Conservation (phyloP, 1,139 yeast species). For the Candida sanyaensis region DNA sequence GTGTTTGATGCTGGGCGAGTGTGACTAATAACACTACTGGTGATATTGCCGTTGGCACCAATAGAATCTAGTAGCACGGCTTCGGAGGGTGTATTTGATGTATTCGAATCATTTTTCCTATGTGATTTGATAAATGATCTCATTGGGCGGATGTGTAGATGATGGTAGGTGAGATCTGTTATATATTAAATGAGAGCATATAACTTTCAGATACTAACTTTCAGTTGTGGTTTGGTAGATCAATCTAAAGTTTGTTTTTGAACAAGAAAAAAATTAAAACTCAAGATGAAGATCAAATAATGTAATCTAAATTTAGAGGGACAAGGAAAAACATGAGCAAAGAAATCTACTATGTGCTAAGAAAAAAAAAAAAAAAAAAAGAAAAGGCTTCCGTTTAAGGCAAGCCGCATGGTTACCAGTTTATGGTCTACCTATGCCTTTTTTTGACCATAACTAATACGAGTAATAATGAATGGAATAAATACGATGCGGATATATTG, state of each 20-base stretch:
- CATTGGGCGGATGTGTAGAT: constrained; percentile 23
- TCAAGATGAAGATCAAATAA: neutral
- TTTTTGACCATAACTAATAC: too few relatives aligned
- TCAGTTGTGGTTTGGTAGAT: too few relatives aligned
- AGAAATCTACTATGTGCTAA: neutral
- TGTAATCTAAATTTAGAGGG: neutral
- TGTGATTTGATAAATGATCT: constrained; percentile 52
- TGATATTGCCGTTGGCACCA: neutral
- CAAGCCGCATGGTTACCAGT: neutral
- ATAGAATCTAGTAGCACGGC: constrained; percentile 6
- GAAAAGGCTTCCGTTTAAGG: neutral
- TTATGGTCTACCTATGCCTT: neutral
- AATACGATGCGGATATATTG: too few relatives aligned
- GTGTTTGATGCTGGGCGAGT: constrained; percentile 6
- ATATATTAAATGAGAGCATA: too few relatives aligned
- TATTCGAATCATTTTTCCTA: constrained; percentile 28
- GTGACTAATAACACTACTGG: neutral
- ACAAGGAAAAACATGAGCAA: neutral
- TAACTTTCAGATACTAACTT: too few relatives aligned
- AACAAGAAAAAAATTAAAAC: too few relatives aligned
- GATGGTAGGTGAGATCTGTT: too few relatives aligned
- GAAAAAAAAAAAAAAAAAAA: neutral
- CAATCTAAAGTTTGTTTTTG: too few relatives aligned
- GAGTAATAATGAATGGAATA: too few relatives aligned
- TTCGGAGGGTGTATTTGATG: constrained; percentile 13